These are phyloP conservation scores for Didymella sp. DNA, from an alignment of 2,329 filamentous ascomycete species.

Conservation along the genomic window DNA sequence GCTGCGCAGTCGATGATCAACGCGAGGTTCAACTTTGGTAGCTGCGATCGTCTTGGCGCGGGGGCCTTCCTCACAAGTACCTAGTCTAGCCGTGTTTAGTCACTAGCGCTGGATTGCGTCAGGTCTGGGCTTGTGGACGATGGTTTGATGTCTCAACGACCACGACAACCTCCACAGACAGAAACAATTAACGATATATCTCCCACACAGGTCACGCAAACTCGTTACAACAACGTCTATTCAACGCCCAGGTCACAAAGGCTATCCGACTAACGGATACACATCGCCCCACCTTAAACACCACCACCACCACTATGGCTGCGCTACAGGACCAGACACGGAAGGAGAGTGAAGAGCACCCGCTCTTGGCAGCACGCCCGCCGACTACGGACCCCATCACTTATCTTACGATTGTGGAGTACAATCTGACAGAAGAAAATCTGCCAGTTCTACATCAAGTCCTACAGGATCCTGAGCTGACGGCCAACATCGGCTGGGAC, in stretches of 20 bases:
- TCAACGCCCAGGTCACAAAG: neutral
- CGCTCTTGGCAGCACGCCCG: constrained; percentile 65
- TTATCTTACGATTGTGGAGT: constrained; percentile 79
- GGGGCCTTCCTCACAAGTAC: constrained; percentile 20
- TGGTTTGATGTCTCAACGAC: constrained; percentile 16
- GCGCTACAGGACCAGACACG: constrained; percentile 36
- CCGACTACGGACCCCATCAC: constrained; percentile 73
- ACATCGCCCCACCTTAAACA: constrained; percentile 5
- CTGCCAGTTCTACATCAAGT: constrained; percentile 73
- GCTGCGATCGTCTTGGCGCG: constrained; percentile 26
- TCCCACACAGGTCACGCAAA: neutral
- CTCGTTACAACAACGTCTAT: neutral
- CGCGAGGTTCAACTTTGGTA: constrained; percentile 22
- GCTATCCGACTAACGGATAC: neutral
- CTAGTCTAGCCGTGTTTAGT: constrained; percentile 14
- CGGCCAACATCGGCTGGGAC: constrained; percentile 83
- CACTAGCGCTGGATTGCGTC: constrained; percentile 24
- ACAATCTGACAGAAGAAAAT: constrained; percentile 71
- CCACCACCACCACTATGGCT: constrained; percentile 34
- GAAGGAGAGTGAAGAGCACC: constrained; percentile 47
- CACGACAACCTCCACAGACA: constrained; percentile 1
- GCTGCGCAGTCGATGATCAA: constrained; percentile 11
- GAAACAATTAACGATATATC: neutral
- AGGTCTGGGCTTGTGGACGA: constrained; percentile 15
- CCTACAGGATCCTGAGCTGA: constrained; percentile 71